phyloP scores from a whole-genome alignment of 164 flowering plant species.

The Tetracentron sinense region DNA sequence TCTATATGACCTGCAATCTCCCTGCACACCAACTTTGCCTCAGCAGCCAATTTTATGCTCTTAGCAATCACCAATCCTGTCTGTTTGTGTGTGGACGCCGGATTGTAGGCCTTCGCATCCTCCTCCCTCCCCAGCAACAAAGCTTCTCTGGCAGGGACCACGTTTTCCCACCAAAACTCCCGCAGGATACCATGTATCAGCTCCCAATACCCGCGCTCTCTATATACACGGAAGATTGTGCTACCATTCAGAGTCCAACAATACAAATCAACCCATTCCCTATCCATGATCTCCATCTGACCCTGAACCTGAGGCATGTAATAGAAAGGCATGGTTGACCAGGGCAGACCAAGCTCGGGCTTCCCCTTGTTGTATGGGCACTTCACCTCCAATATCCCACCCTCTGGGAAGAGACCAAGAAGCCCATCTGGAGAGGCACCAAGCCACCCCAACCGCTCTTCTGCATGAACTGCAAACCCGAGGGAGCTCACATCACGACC shows the following conservation, averaged over 20 bases:
- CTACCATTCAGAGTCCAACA: conserved; percentile 97
- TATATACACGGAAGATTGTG: conserved; percentile 66
- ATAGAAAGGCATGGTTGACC: conserved; percentile 81
- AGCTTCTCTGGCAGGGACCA: conserved; percentile 83
- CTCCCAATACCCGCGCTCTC: conserved; percentile 72
- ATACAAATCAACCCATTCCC: conserved; percentile 92
- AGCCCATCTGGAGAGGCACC: conserved; percentile 99
- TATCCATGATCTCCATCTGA: conserved; percentile 86
- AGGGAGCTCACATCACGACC: conserved; percentile 74
- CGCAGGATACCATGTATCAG: conserved; percentile 63
- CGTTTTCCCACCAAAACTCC: conserved; percentile 98
- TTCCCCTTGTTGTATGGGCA: conserved; percentile 95
- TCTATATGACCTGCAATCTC: conserved; percentile 85
- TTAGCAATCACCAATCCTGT: conserved; percentile 62
- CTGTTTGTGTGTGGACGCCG: conserved; percentile 55
- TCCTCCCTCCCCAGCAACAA: conserved; percentile 49
- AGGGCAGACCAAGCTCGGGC: conserved; percentile 78
- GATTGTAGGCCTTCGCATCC: conserved; percentile 44
- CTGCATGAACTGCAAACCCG: conserved; percentile 72
- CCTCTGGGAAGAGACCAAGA: conserved; percentile 54
- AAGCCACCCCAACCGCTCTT: conserved; percentile 60
- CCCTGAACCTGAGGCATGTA: conserved; percentile 99
- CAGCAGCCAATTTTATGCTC: conserved; percentile 67
- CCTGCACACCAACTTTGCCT: conserved; percentile 60
- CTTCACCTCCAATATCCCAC: conserved; percentile 94